A percentile compares a stretch with the other conserved stretches of the same genome.
phyloP scores from a whole-genome alignment of 2,329 filamentous ascomycete genomes.

The Aspergillus fumigatiaffinis region DNA sequence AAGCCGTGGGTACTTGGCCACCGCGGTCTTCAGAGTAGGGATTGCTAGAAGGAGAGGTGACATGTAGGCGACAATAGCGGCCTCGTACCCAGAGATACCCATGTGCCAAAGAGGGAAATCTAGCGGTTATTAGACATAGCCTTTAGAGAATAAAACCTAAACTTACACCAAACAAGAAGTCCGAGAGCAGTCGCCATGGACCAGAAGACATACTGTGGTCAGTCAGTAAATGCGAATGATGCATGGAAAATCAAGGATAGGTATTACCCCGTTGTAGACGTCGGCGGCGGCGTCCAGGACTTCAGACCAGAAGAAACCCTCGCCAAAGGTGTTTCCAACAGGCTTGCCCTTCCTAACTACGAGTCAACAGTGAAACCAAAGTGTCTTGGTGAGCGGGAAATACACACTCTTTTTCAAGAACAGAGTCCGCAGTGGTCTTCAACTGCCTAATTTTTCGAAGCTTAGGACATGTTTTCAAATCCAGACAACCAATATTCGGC shows the following conservation, averaged over 20 bases:
- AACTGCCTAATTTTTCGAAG: slow-evolving; percentile 44
- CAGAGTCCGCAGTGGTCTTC: slow-evolving; percentile 43
- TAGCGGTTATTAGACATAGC: slow-evolving; percentile 33
- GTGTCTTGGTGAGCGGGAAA: slow-evolving; percentile 24
- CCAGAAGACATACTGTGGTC: slow-evolving; percentile 82
- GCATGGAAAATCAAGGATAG: background rate
- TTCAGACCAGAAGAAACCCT: slow-evolving; percentile 68
- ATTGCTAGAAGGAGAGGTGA: slow-evolving; percentile 77
- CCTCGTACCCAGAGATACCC: slow-evolving; percentile 96
- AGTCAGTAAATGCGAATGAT: slow-evolving; percentile 19
- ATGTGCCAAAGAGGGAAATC: slow-evolving; percentile 98
- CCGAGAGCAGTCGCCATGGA: slow-evolving; percentile 86
- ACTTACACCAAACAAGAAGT: slow-evolving; percentile 87
- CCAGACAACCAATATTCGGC: slow-evolving; percentile 37
- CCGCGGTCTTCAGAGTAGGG: slow-evolving; percentile 62
- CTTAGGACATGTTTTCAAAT: slow-evolving; percentile 35
- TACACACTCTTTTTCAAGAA: slow-evolving; percentile 71
- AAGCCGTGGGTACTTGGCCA: slow-evolving; percentile 64
- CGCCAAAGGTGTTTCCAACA: slow-evolving; percentile 64
- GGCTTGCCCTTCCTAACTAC: slow-evolving; percentile 67
- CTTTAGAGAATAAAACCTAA: background rate
- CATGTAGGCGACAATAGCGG: slow-evolving; percentile 76
- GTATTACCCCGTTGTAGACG: slow-evolving; percentile 80
- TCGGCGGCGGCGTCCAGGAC: slow-evolving; percentile 79
- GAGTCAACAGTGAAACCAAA: slow-evolving; percentile 18